These are phyloP conservation scores for Mycena capillaripes DNA, from an alignment of 768 basidiomycete species.

Conservation along the genomic window DNA sequence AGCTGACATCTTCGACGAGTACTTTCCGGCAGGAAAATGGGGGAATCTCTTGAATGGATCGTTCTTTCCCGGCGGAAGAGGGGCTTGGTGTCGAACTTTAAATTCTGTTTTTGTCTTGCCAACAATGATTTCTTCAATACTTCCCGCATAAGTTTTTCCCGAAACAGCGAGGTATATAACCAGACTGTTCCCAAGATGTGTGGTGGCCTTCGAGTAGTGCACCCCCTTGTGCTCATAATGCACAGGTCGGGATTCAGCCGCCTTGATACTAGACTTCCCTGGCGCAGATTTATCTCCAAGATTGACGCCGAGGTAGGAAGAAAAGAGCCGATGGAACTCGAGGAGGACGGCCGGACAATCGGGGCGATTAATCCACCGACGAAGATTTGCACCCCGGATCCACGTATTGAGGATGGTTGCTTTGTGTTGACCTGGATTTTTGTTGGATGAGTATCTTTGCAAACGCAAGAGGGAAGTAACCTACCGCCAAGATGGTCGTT, in stretches of 20 bases:
- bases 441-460: background rate
- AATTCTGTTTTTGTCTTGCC: background rate
- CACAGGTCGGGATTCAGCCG: background rate
- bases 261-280: background rate
- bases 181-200: conserved; percentile 27
- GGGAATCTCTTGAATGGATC: conserved; percentile 26
- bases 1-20: conserved; percentile 9
- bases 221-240: conserved; percentile 7
- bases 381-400: conserved; percentile 29
- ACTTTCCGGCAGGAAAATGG: conserved; percentile 18
- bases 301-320: conserved; percentile 22
- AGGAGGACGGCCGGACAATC: conserved; percentile 29
- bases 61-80: conserved; percentile 6
- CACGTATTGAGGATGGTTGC: conserved; percentile 25
- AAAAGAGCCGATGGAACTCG: conserved; percentile 21
- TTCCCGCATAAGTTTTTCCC: conserved; percentile 2
- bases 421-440: conserved; percentile 26
- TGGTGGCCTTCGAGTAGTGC: conserved; percentile 10
- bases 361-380: conserved; percentile 37
- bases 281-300: conserved; percentile 4
- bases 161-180: conserved; percentile 7
- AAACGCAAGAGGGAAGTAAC: background rate
- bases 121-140: conserved; percentile 1
- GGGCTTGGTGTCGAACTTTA: conserved; percentile 2
- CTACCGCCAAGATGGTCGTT: conserved; percentile 48